These are phyloP conservation scores for Fusarium caatingaense DNA, from an alignment of 2,329 filamentous ascomycete species.

Conservation along the genomic window DNA sequence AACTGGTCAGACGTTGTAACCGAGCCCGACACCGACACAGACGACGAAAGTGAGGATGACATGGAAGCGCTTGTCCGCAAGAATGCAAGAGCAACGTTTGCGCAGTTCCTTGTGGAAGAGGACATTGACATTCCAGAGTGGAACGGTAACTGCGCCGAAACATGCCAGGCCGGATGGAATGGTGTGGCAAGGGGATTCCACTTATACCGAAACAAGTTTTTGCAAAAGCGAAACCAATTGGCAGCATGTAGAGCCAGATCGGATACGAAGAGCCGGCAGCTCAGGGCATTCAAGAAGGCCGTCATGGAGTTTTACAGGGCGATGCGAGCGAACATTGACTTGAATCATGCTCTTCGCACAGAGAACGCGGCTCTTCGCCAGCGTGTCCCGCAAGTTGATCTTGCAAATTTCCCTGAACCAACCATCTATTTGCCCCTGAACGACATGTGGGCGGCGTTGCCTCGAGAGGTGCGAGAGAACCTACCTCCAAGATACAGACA, in stretches of 20 bases:
- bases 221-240: neutral
- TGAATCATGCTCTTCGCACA: neutral
- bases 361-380: neutral
- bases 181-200: fast-evolving
- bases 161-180: conserved; percentile 6
- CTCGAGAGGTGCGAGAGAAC: fast-evolving
- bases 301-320: conserved; percentile 2
- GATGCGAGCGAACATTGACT: neutral
- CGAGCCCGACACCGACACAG: neutral
- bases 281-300: neutral
- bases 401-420: neutral
- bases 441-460: conserved; percentile 1
- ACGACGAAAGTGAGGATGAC: neutral
- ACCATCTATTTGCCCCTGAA: neutral
- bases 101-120: neutral
- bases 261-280: fast-evolving
- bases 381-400: neutral
- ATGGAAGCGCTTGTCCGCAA: neutral
- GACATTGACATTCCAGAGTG: neutral
- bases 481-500: neutral
- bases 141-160: neutral
- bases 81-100: fast-evolving
- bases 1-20: neutral
- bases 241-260: fast-evolving
- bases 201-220: neutral